Base-by-base conservation (phyloP, 2,329 filamentous ascomycete species). In the Calonectria pseudoreteaudii region DNA sequence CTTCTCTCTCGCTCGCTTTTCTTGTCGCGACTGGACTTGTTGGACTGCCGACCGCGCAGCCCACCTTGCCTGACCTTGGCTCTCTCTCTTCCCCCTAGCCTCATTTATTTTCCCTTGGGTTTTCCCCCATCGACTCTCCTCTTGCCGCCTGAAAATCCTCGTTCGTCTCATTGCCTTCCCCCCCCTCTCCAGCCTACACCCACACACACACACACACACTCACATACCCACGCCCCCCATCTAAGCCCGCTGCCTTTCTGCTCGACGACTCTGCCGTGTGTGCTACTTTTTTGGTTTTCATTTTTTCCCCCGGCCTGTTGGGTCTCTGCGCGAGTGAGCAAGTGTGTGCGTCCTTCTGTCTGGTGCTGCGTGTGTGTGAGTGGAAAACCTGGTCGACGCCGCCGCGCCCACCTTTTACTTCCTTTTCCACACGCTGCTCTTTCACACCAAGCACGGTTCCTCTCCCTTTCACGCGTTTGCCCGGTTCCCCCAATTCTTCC, bases 311-410 rank as follows among this genome's bases (percentile, higher is more conserved):
- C 8, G 4, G 31, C 64, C 31, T 41, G 47, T 66, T 53, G 47
- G 56, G 56, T 36, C 8, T 60, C 23, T 16, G 56, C 56, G 31
- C 36, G 31, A 38, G 53, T 23, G 31, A 60, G 31, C 34, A 56
- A 56, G 36, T 56, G 65, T 31, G 66, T 68, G 66, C 56, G 50
- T 38, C 13, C 60, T 38, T 64, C 38, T 44, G 60, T 64, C 38
- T 44, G 36, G 38, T 28, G 64, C 44, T 26, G 58, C 38, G 64
- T 49, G 66, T 47, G 66, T 36, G 53, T 65, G 44, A 50, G 58
- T 70, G 69, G 64, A 71, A 71, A 64, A 71, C 70, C 70, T 66
- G 64, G 70, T 68, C 56, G 70, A 71, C 70, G 66, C 66, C 50
- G 41, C 69, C 50, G 41, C 69, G 70, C 64, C 70, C 70, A 71